A percentile compares a stretch with the other conserved stretches of the same genome.
Conservation (phyloP, 176 grass and related monocot species). For the Dendrocalamus sinicus region DNA sequence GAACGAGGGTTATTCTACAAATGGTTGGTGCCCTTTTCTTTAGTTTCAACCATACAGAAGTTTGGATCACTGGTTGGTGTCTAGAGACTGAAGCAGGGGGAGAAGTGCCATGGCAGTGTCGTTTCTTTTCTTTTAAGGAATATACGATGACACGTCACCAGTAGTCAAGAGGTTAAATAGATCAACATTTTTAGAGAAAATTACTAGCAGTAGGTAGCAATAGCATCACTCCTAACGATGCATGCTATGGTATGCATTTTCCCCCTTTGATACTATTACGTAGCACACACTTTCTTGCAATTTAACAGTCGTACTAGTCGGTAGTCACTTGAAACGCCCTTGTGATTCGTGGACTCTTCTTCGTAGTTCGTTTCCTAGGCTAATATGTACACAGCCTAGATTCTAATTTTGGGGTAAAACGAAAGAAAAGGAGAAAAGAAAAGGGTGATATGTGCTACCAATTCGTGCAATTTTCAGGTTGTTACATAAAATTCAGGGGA, state of each 20-base stretch:
- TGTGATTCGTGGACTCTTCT: background rate
- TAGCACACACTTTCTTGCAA: background rate
- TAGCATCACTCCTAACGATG: background rate
- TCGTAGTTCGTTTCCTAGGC: background rate
- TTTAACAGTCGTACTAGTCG: background rate
- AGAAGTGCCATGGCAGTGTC: slow-evolving; percentile 14
- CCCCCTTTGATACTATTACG: background rate
- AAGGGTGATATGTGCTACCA: background rate
- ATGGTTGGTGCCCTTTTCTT: slow-evolving; percentile 35
- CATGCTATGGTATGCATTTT: background rate
- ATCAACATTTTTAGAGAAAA: background rate
- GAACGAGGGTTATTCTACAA: background rate
- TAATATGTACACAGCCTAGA: background rate
- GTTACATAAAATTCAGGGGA: background rate
- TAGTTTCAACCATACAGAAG: slow-evolving; percentile 9
- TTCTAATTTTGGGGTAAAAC: background rate
- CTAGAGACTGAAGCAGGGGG: background rate
- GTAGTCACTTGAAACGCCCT: background rate
- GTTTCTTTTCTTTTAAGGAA: slow-evolving; percentile 14
- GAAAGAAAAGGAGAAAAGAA: background rate
- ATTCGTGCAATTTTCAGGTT: background rate
- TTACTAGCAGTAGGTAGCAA: background rate
- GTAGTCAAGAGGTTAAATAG: background rate
- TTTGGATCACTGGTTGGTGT: background rate
- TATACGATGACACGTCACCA: background rate